phyloP scores from a whole-genome alignment of 2,329 filamentous ascomycete species.

The Clarireedia paspali region DNA sequence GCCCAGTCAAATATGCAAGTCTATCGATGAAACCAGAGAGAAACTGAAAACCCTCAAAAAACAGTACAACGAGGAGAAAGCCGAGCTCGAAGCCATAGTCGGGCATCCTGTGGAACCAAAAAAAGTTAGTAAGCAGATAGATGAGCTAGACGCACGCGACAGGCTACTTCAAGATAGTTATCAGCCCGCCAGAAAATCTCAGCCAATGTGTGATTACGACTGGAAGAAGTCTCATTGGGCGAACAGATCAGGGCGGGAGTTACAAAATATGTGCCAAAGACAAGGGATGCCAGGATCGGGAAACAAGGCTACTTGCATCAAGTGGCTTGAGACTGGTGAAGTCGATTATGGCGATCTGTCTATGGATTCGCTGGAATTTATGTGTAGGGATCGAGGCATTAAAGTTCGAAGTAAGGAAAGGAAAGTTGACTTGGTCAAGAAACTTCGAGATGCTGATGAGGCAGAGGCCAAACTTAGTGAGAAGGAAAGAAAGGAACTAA shows the following conservation, averaged over 20 bases:
- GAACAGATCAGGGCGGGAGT: slow-evolving; percentile 7
- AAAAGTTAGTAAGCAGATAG: background rate
- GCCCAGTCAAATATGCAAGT: background rate
- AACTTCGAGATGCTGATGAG: background rate
- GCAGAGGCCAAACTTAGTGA: background rate
- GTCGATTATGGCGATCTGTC: background rate
- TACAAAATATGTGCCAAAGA: slow-evolving; percentile 10
- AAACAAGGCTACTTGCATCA: background rate
- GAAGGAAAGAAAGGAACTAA: background rate
- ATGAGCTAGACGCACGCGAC: background rate
- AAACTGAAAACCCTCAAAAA: background rate
- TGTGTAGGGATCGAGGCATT: background rate
- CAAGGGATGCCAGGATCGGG: slow-evolving; percentile 14
- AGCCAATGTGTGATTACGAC: slow-evolving; percentile 13
- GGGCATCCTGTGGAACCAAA: slow-evolving; percentile 11
- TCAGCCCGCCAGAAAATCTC: background rate
- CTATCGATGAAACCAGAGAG: background rate
- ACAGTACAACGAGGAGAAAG: background rate
- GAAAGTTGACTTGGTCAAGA: background rate
- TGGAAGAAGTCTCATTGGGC: slow-evolving; percentile 21
- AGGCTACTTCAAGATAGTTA: background rate
- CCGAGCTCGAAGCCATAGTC: slow-evolving; percentile 9
- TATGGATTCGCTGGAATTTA: background rate
- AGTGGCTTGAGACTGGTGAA: background rate
- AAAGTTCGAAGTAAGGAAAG: background rate